Base-by-base conservation (phyloP, 169 alveolate species). In the Besnoitia besnoiti region DNA sequence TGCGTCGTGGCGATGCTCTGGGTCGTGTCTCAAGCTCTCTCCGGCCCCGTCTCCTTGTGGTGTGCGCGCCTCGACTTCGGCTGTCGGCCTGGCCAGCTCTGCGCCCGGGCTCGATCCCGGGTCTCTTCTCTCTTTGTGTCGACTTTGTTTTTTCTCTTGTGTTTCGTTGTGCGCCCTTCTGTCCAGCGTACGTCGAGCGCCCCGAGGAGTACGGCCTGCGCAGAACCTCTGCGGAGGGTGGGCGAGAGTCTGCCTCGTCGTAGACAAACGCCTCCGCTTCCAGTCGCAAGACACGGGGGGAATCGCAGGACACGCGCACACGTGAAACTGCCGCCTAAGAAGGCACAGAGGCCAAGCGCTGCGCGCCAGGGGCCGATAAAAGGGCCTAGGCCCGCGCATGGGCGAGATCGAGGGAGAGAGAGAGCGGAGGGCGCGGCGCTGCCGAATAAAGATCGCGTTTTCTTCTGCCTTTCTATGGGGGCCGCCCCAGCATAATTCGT, bases 201-300 rank as follows among this genome's bases (percentile, higher is more conserved):
- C 93, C 93, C 1, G 93, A 90, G 82, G 93, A 62, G 30, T 90
- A 90, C 46, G 93, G 93, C 0, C 40, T 90, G 87, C 59, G 88
- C 84, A 55, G 62, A 21, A 35, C 39, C 46, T 4, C 82, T 1
- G 82, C 37, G n/a, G 87, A 35, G 21, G 7, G 55, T 39, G 87
- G 87, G 16, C 61, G 35, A 10, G 87, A 3, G n/a, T 16, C 67
- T 55, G 12, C 67, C 16, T 49, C 59, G 59, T 10, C 59, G 59
- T 10, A 49, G 24, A 49, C 24, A 16, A 16, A 10, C 59, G 59
- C 59, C 16, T 49, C 59, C 59, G 59, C 16, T 16, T 7, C 7
- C 59, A 49, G 24, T 49, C 16, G 59, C 24, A 49, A 49, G 16
- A 49, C 24, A 16, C n/a, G n/a, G n/a, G n/a, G n/a, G n/a, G n/a